Conservation (phyloP, 768 basidiomycete species). For the Lentinula aciculospora region DNA sequence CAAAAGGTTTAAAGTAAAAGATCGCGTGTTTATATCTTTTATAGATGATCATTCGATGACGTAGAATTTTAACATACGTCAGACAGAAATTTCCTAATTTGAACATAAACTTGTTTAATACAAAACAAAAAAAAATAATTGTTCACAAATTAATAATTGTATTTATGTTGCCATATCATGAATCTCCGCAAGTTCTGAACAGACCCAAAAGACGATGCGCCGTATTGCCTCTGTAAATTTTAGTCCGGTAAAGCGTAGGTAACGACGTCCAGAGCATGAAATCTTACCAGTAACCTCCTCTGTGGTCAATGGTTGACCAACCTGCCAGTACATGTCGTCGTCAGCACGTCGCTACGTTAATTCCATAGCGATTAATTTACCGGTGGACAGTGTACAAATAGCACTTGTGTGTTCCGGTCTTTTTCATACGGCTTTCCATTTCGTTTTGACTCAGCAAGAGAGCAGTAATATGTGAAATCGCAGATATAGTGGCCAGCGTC, state of each 20-base stretch:
- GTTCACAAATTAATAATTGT: too few relatives aligned
- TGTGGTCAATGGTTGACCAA: conserved; percentile 53
- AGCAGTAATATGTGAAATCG: conserved; percentile 76
- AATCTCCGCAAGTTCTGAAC: not conserved
- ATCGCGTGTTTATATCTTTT: not conserved
- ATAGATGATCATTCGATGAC: not conserved
- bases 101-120: too few relatives aligned
- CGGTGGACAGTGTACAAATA: conserved; percentile 72
- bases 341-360: not conserved
- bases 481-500: conserved; percentile 75
- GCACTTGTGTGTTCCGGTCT: conserved; percentile 41
- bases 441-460: conserved; percentile 62
- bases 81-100: not conserved
- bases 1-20: not conserved
- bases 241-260: not conserved
- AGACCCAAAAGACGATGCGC: conserved; percentile 56
- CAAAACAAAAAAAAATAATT: too few relatives aligned
- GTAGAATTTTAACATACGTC: not conserved
- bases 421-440: conserved; percentile 36
- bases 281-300: conserved; percentile 47
- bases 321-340: not conserved
- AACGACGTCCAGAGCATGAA: not conserved
- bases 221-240: conserved; percentile 42
- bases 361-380: conserved; percentile 15
- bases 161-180: conserved; percentile 1